Base-by-base conservation (phyloP, 2,329 filamentous ascomycete species). In the Helotiales sp. region DNA sequence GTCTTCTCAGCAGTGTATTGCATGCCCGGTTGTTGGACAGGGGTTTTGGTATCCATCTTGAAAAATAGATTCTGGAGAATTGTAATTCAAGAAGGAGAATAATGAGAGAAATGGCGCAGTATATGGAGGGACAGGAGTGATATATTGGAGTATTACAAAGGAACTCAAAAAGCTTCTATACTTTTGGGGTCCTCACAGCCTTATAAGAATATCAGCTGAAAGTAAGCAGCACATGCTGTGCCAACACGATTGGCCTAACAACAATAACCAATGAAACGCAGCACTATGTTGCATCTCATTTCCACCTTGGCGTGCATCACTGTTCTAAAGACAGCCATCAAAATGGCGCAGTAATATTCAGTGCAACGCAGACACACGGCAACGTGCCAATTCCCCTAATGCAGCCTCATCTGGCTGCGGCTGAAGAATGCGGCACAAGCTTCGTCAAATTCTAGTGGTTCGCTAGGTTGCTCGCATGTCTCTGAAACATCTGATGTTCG, bases 1-100 rank as follows among this genome's bases (percentile, higher is more conserved):
- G n/a, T n/a, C n/a, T n/a, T 64, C 17, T 52, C 29, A 30, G 62
- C 53, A 27, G 49, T 58, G 55, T 52, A 61, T 13, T 50, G 61
- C 59, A 42, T 58, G 25, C 52, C 57, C 40, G 38, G 48, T 48
- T 34, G 44, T 27, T 57, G 57, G 22, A 38, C 29, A 25, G 52
- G 38, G n/a, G 30, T 29, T 38, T 38, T 22, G 5, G 36, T 19
- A 53, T 44, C 40, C 40, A 44, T 44, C 22, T 44, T 44, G 40
- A 27, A n/a, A 17, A 40, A 27, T 25, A 3, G 24, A 25, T 44
- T 19, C 12, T 6, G 13, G n/a, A n/a, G 40, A n/a, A 27, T 44
- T 44, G 40, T 33, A 52, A 49, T 25, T 52, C 34, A 3, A 38
- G 19, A 6, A 38, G 29, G n/a, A 19, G 29, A 17, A 40, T 17